Percentiles rank a stretch among this genome's conserved stretches.
Conservation (phyloP, 331 rosid genomes). For the Pyrus hybrid region DNA sequence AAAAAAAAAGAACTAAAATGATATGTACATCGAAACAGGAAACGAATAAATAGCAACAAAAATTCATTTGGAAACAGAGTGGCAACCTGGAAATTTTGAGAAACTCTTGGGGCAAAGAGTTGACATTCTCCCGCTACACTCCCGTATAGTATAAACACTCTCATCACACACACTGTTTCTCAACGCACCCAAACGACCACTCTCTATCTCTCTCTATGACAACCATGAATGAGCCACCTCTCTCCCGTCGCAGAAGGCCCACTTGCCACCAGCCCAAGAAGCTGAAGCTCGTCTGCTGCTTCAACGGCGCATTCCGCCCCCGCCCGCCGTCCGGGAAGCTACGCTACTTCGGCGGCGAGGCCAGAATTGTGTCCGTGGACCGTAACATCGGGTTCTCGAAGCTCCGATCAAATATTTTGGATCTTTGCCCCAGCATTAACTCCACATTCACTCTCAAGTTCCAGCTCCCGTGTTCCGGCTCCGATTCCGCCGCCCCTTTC, state of each 20-base stretch:
- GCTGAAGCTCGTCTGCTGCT: conserved; percentile 24
- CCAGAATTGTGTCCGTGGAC: conserved; percentile 22
- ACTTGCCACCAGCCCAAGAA: conserved; percentile 4
- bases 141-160: background rate
- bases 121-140: background rate
- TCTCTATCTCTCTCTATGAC: background rate
- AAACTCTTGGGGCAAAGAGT: background rate
- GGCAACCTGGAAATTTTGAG: conserved; percentile 1
- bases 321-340: conserved; percentile 12
- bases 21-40: too few relatives aligned
- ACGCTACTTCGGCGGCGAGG: conserved; percentile 23
- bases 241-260: conserved; percentile 6
- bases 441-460: conserved; percentile 8
- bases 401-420: conserved; percentile 19
- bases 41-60: background rate
- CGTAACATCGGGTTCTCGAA: conserved; percentile 7
- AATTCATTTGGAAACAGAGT: background rate
- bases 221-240: conserved; percentile 18
- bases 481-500: background rate
- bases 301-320: conserved; percentile 15
- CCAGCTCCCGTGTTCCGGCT: conserved; percentile 1
- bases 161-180: background rate
- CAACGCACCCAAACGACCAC: background rate
- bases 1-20: too few relatives aligned
- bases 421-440: background rate